Base-by-base conservation (phyloP, 2,329 filamentous ascomycete genomes). In the Monosporascus sp. region DNA sequence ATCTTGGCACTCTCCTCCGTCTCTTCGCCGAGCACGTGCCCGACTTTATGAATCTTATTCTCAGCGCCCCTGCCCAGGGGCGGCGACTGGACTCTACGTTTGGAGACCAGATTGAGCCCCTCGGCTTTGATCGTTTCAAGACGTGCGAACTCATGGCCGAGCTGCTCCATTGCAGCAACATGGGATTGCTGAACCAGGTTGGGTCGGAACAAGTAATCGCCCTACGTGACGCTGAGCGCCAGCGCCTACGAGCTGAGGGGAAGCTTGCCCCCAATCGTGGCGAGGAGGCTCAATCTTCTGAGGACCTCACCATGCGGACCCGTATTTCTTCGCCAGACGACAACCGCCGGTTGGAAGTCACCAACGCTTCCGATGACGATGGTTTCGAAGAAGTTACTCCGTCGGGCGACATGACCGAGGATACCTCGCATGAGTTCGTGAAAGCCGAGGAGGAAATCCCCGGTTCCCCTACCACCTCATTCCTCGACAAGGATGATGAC, bases 71-170 rank as follows among this genome's bases (percentile, higher is more conserved):
- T 1, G 83, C 86, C 3, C 85, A 86, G 62, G 86, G 88, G 66
- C 83, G 86, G 46, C 84, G 86, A 53, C 76, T 97, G 38, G 87
- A 85, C 62, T 93, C 91, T 3, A 94, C 94, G 0, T 99, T 96
- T 75, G 92, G 92, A 50, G 83, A 86, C 46, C 89, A 88, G 69
- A 92, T 99, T 50, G 91, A 97, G 70, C 93, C 94, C 4, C 80
- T 99, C 9, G 94, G 94, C 2, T 99, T 99, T 66, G 94, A 99
- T 71, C 82, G 94, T 20, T 99, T 99, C 78, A 99, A 99, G 77
- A 97, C 94, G 0, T 99, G 94, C 70, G 94, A 99, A 72, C 78
- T 99, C 54, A 97, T 99, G 94, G 94, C 94, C 1, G 94, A 99
- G 71, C 77, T 99, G 45, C 74, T 99, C 39, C 94, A 99, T 70